Evolutionary conservation across 1,284 basidiomycete genomes (phyloP), one percentile per base, ranked within the genome.

Genomic region (Pulchroboletus neoregius): DNA sequence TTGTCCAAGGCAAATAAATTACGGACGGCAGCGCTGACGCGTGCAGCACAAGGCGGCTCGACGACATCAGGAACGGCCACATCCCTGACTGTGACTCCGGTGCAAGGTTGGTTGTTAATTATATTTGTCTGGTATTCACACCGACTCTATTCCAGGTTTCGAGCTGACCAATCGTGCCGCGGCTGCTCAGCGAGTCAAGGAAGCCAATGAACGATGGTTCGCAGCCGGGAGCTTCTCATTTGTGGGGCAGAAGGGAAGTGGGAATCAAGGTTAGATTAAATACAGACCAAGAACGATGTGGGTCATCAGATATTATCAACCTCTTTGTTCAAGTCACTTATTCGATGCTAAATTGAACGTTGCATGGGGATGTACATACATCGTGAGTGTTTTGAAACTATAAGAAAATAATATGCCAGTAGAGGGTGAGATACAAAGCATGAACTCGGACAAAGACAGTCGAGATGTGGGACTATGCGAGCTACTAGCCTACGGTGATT

Each of bases 1-100:
- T 74, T 99, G 69, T 95, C 92, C n/a, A 94, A 97, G 70, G 82
- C 85, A 36, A 97, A 97, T 71, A 94, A 93, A 66, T 75, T 94
- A 45, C 84, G 95, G 22, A 93, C 91, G 0, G 87, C 90, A 43
- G 76, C 87, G 23, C 76, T 94, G 49, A 84, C 87, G 39, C 76
- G 87, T 44, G 80, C 84, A 13, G 83, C 85, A 2, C 81, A 85
- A 44, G 58, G 70, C 68, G 66, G 71, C 26, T 69, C 80, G n/a
- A 74, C 79, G 47, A 77, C 79, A 13, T 88, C 87, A 1, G 95
- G 95, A 36, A 94, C 89, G 3, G 86, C 91, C 2, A 96, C 94
- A 0, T 94, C 91, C 20, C 71, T 99, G 49, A 88, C 88, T 8
- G 95, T 99, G 50, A 99, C 95, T 5, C 95, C 95, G 8, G 89